These are phyloP conservation scores for Byssochlamys sp. DNA, from an alignment of 2,329 filamentous ascomycete species.

Conservation along the genomic window DNA sequence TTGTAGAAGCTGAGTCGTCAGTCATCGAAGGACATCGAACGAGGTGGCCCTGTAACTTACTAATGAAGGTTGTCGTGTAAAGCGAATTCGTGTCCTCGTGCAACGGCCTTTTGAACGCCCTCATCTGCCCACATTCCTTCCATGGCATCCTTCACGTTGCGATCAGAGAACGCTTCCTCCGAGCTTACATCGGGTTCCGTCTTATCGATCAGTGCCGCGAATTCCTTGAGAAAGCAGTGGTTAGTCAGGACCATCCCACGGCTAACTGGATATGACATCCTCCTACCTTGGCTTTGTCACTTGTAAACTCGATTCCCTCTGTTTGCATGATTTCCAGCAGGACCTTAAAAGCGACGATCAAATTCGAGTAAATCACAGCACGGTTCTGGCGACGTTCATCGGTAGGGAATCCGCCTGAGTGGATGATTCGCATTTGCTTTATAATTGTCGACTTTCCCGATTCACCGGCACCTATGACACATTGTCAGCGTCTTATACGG, in stretches of 20 bases:
- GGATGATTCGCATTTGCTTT: constrained; percentile 98
- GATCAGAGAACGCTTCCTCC: constrained; percentile 65
- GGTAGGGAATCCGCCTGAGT: constrained; percentile 81
- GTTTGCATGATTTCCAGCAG: constrained; percentile 86
- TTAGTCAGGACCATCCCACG: constrained; percentile 4
- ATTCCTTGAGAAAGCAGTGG: constrained; percentile 46
- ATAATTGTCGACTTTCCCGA: constrained; percentile 93
- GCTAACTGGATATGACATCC: neutral
- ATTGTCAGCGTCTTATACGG: constrained; percentile 16
- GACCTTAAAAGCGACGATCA: constrained; percentile 82
- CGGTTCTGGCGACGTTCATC: constrained; percentile 88
- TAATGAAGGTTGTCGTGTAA: constrained; percentile 92
- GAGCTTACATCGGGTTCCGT: constrained; percentile 69
- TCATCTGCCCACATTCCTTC: constrained; percentile 72
- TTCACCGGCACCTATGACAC: constrained; percentile 72
- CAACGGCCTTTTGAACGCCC: constrained; percentile 77
- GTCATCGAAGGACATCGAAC: too few species aligned
- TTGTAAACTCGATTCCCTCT: constrained; percentile 67
- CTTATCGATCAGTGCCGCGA: constrained; percentile 65
- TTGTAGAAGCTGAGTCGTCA: constrained; percentile 61
- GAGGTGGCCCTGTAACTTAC: constrained; percentile 46
- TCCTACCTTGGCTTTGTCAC: constrained; percentile 67
- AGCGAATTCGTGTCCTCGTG: constrained; percentile 90
- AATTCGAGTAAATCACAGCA: constrained; percentile 89
- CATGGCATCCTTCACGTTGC: constrained; percentile 60